phyloP scores from a whole-genome alignment of 257 asterid species.

The Nicotiana paniculata region DNA sequence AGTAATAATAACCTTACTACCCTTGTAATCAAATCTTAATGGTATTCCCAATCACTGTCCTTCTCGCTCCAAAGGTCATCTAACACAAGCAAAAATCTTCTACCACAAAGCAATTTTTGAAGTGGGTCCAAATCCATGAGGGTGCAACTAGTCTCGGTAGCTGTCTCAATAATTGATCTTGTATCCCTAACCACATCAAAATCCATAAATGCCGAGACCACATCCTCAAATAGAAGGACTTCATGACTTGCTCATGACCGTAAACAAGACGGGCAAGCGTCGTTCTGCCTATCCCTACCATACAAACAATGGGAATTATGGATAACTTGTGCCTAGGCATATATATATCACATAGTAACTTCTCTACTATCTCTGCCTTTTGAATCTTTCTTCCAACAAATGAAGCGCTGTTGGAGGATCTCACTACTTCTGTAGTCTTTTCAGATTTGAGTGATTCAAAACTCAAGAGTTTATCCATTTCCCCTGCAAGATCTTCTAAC shows the following conservation, averaged over 20 bases:
- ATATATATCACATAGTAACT: constrained; percentile 1
- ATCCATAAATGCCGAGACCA: background rate
- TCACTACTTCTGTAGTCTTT: background rate
- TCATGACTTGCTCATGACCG: background rate
- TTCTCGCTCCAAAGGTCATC: constrained; percentile 33
- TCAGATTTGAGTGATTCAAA: background rate
- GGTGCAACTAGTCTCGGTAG: background rate
- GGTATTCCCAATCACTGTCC: constrained; percentile 23
- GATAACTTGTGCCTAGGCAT: background rate
- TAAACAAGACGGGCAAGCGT: constrained; percentile 22
- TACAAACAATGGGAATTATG: constrained; percentile 29
- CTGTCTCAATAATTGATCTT: background rate
- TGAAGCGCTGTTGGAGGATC: constrained; percentile 19
- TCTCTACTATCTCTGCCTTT: constrained; percentile 9
- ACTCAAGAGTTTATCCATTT: background rate
- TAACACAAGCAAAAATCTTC: constrained; percentile 14
- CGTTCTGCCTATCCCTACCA: constrained; percentile 42
- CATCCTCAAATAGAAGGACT: background rate
- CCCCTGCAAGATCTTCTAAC: background rate
- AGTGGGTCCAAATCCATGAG: background rate
- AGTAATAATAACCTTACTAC: constrained; percentile 25
- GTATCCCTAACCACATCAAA: background rate
- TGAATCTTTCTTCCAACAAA: constrained; percentile 25
- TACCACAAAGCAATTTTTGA: background rate
- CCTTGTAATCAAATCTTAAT: constrained; percentile 15